Evolutionary conservation across 2,329 filamentous ascomycete genomes (phyloP).

Genomic region (Aurifilum marmelostoma): DNA sequence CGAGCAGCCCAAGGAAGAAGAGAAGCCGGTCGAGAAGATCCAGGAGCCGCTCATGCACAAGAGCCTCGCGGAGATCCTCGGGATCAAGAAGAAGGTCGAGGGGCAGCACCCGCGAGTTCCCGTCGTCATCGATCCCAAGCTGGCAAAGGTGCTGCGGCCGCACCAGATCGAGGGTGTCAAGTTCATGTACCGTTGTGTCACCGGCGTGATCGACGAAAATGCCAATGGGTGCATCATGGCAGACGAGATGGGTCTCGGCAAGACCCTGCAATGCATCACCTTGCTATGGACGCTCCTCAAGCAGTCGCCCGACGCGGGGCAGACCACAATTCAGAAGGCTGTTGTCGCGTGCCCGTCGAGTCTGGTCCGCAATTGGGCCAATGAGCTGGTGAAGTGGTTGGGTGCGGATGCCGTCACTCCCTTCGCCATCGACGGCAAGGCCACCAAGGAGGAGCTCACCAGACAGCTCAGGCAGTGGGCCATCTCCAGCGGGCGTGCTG

Average conservation of each 20-base stretch:
- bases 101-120: slow-evolving; percentile 85
- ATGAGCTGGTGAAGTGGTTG: slow-evolving; percentile 95
- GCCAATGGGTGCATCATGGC: slow-evolving; percentile 99
- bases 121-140: slow-evolving; percentile 89
- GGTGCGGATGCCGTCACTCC: slow-evolving; percentile 88
- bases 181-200: slow-evolving; percentile 94
- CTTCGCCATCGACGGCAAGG: slow-evolving; percentile 96
- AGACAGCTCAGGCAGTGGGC: slow-evolving; percentile 94
- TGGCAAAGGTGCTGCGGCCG: slow-evolving; percentile 87
- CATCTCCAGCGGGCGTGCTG: slow-evolving; percentile 83
- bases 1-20: slow-evolving; percentile 52
- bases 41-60: slow-evolving; percentile 88
- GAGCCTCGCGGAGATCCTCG: slow-evolving; percentile 91
- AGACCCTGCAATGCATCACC: slow-evolving; percentile 95
- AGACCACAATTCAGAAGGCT: slow-evolving; percentile 90
- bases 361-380: slow-evolving; percentile 97
- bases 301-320: slow-evolving; percentile 94
- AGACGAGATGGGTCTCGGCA: slow-evolving; percentile 97
- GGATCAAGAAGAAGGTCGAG: slow-evolving; percentile 87
- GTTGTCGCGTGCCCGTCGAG: slow-evolving; percentile 97
- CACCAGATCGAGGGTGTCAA: slow-evolving; percentile 99
- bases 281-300: slow-evolving; percentile 96
- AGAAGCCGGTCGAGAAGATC: slow-evolving; percentile 54
- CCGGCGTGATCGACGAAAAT: slow-evolving; percentile 90
- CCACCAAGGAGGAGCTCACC: slow-evolving; percentile 88